Evolutionary conservation across 1,139 yeast genomes (phyloP).

Genomic region (Kluyveromyces sp.): DNA sequence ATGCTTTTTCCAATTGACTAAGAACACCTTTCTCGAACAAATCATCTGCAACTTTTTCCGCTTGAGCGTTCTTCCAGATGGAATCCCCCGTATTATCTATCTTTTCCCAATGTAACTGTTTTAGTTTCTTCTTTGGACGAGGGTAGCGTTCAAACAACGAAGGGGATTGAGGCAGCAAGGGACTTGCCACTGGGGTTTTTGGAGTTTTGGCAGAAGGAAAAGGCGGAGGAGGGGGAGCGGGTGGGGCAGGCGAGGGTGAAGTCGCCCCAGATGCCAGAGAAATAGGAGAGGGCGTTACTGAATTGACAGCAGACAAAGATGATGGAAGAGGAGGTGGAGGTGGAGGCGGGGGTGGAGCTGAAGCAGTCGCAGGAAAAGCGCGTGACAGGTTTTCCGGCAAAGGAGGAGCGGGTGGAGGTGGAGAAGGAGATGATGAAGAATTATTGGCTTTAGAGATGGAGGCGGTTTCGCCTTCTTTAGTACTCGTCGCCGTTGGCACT

Average conservation of each 20-base stretch:
- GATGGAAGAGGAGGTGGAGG: conserved; percentile 31
- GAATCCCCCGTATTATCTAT: conserved; percentile 57
- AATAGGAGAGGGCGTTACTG: conserved; percentile 16
- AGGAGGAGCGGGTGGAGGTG: conserved; percentile 7
- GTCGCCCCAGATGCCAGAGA: conserved; percentile 14
- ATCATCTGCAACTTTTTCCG: conserved; percentile 50
- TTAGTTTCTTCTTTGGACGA: conserved; percentile 69
- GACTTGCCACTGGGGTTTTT: conserved; percentile 31
- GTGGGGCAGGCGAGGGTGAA: conserved; percentile 27
- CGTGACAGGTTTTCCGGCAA: conserved; percentile 11
- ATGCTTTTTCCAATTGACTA: conserved; percentile 65
- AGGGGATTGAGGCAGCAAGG: conserved; percentile 34
- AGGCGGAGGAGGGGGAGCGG: conserved; percentile 33
- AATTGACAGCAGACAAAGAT: conserved; percentile 13
- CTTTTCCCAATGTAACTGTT: conserved; percentile 82
- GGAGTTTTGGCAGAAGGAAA: conserved; percentile 22
- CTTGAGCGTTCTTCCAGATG: conserved; percentile 52
- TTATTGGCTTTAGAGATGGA: not conserved
- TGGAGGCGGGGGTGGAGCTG: conserved; percentile 17
- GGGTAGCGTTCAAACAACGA: conserved; percentile 55
- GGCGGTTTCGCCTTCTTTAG: too few relatives aligned
- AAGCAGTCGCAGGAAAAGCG: conserved; percentile 11
- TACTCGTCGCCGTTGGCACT: too few relatives aligned
- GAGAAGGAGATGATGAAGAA: conserved; percentile 2
- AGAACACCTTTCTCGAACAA: conserved; percentile 63